Evolutionary conservation across 495 filamentous ascomycete species (phyloP).

Genomic region (Trichoderma virens): DNA sequence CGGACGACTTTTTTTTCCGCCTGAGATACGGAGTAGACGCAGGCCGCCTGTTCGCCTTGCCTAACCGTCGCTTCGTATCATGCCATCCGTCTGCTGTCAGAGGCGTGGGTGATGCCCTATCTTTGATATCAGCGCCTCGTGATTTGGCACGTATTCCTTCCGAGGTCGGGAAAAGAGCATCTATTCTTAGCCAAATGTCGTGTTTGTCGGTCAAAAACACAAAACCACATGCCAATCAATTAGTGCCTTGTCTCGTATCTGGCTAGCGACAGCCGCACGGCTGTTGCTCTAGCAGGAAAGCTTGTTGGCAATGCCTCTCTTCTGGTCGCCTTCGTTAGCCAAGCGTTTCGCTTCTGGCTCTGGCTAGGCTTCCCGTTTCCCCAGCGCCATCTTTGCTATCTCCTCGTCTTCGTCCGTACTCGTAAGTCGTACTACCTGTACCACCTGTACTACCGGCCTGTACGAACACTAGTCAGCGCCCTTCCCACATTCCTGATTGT

Average conservation of each 20-base stretch:
- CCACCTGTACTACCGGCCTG: too few relatives aligned
- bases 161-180: not conserved
- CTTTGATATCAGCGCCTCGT: not conserved
- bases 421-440: too few relatives aligned
- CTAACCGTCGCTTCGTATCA: not conserved
- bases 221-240: not conserved
- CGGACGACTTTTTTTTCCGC: not conserved
- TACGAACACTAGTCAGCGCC: conserved; percentile 4
- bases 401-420: too few relatives aligned
- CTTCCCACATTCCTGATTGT: conserved; percentile 7
- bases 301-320: not conserved
- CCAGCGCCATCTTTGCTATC: too few relatives aligned
- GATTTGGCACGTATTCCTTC: not conserved
- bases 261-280: not conserved
- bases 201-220: not conserved
- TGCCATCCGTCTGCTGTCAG: conserved; percentile 3
- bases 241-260: not conserved
- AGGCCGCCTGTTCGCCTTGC: not conserved
- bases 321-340: not conserved
- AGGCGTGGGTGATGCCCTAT: not conserved
- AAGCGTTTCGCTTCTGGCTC: too few relatives aligned
- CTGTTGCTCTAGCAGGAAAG: not conserved
- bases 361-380: too few relatives aligned
- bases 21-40: not conserved
- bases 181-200: not conserved